A percentile compares a stretch with the other conserved stretches of the same genome.
Conservation (phyloP, 768 basidiomycete species). For the Panus rudis region DNA sequence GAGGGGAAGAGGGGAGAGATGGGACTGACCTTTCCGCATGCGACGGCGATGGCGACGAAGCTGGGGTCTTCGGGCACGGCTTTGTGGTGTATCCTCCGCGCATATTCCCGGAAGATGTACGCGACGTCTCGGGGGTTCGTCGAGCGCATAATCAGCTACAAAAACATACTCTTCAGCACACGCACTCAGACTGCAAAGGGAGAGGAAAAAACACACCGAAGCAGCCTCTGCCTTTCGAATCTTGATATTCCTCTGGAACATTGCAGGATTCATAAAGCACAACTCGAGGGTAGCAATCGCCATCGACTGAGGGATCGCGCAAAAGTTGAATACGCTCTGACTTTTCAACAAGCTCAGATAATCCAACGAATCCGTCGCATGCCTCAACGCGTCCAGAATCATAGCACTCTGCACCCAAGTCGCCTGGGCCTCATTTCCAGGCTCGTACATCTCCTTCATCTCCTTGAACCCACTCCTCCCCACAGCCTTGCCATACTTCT, state of each 20-base stretch:
- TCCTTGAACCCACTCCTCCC: conserved; percentile 42
- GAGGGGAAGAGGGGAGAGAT: conserved; percentile 1
- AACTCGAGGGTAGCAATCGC: conserved; percentile 88
- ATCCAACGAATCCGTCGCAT: conserved; percentile 81
- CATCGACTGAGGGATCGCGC: conserved; percentile 91
- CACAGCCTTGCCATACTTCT: conserved; percentile 40
- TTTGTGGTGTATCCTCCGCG: conserved; percentile 76
- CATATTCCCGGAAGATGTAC: conserved; percentile 77
- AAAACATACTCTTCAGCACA: neutral
- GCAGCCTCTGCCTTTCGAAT: conserved; percentile 92
- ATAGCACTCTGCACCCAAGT: conserved; percentile 82
- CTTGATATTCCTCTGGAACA: conserved; percentile 88
- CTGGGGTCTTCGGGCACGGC: conserved; percentile 78
- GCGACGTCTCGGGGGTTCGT: conserved; percentile 91
- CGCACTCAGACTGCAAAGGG: neutral
- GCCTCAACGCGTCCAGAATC: conserved; percentile 81
- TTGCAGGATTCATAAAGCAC: conserved; percentile 88
- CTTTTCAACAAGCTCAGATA: conserved; percentile 83
- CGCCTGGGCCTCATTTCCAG: conserved; percentile 56
- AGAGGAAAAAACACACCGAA: conserved; percentile 38
- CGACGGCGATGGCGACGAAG: conserved; percentile 75
- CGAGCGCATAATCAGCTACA: conserved; percentile 83
- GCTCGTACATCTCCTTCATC: conserved; percentile 58
- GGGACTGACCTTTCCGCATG: conserved; percentile 67
- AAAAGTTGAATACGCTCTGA: conserved; percentile 93